Conservation (phyloP, 1,139 yeast genomes). For the Suhomyces choctaworum region DNA sequence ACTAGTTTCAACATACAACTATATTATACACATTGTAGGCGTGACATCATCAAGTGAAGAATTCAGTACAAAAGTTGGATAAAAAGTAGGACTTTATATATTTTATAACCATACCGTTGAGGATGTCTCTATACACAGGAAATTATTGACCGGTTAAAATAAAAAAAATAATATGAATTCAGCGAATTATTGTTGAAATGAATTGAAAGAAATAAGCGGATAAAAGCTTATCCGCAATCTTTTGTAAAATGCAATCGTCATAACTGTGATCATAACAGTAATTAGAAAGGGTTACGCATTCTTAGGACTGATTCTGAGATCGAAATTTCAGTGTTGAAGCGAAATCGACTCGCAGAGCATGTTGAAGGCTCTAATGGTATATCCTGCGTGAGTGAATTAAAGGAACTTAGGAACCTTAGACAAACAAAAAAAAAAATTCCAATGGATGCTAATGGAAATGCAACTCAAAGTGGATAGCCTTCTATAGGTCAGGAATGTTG, state of each 20-base stretch:
- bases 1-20: no score
- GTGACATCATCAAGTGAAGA: no score
- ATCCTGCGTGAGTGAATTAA: slow-evolving; percentile 33
- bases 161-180: slow-evolving; percentile 13
- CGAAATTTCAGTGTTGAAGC: slow-evolving; percentile 14
- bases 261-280: slow-evolving; percentile 19
- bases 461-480: neutral
- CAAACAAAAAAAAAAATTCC: slow-evolving; percentile 3
- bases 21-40: no score
- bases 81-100: slow-evolving; percentile 1
- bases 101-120: slow-evolving; percentile 31
- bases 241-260: slow-evolving; percentile 17
- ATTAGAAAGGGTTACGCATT: slow-evolving; percentile 18
- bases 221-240: slow-evolving; percentile 8
- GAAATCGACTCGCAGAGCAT: slow-evolving; percentile 21
- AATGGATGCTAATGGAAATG: slow-evolving; percentile 4
- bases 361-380: slow-evolving; percentile 27
- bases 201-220: slow-evolving; percentile 19
- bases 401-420: slow-evolving; percentile 4
- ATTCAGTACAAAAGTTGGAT: no score
- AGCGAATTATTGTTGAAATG: slow-evolving; percentile 27
- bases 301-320: slow-evolving; percentile 9
- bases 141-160: slow-evolving; percentile 12
- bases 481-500: slow-evolving; percentile 20
- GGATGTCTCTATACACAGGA: slow-evolving; percentile 36